Base-by-base conservation (phyloP, 305 asterid genomes). In the Plantago coronopus region DNA sequence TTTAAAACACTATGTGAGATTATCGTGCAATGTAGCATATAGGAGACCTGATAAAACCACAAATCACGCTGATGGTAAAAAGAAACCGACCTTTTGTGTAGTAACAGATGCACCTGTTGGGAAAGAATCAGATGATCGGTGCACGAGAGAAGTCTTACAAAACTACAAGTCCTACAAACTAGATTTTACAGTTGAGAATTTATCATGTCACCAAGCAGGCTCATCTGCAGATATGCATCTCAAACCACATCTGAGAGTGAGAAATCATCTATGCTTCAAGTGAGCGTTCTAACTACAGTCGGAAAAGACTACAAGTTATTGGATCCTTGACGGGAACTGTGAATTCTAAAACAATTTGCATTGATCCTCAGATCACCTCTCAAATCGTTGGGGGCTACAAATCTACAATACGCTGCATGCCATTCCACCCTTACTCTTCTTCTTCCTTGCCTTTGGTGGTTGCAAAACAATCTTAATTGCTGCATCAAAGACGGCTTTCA, bases 401-500 rank as follows among this genome's bases (percentile, higher is more conserved):
- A 61, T 70, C 38, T 74, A 84, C 84, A 81, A 65, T 64, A 84
- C 77, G 59, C 74, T 74, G 86, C 91, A 81, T 21, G 69, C 77
- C 57, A 75, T 81, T 54, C 73, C 86, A 57, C 81, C 79, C 71
- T 69, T 67, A 72, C 71, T 77, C 88, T 87, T 80, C 67, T 67
- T 81, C 86, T 78, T 85, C 87, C 77, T 85, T 54, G 74, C 80
- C 83, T 81, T 83, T 2, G 94, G 87, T 14, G 91, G 94, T 72
- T 78, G 89, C 70, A 88, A 78, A 64, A 83, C 84, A 29, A 83
- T 82, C 77, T 83, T 88, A 38, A 88, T 85, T 62, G 94, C 91
- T 4, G 96, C 89, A 75, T 88, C 96, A 17, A 88, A 88, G 38
- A 88, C 96, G 2, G 76, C 87, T 70, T 88, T 88, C 69, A 88